Evolutionary conservation across 106 monocot genomes (phyloP).

Genomic region (Alisma plantagoaquatica): DNA sequence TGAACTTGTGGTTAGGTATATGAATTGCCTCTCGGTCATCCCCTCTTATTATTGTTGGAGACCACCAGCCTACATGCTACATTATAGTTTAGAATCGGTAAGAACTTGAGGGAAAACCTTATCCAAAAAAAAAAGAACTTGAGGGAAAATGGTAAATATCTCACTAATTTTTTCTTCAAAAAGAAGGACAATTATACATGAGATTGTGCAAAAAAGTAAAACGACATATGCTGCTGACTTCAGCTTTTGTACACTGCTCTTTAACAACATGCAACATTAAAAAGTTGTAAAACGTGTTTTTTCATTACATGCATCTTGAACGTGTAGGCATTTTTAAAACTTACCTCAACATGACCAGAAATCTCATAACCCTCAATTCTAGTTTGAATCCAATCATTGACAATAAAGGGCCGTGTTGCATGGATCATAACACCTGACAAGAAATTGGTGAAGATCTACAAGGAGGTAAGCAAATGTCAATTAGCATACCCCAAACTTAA

Average conservation of each 20-base stretch:
- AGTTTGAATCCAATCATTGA: slow-evolving; percentile 95
- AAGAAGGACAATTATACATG: not conserved
- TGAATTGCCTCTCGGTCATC: slow-evolving; percentile 96
- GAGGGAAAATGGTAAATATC: not conserved
- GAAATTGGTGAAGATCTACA: slow-evolving; percentile 98
- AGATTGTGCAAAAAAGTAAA: no score
- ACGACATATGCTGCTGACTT: no score
- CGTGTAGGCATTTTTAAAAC: slow-evolving; percentile 6
- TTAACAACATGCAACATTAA: no score
- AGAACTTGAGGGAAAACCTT: not conserved
- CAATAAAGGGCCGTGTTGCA: slow-evolving; percentile 89
- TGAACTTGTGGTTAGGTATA: slow-evolving; percentile 98
- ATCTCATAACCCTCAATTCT: slow-evolving; percentile 94
- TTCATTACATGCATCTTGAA: not conserved
- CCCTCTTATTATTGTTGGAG: slow-evolving; percentile 93
- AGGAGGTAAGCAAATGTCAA: not conserved
- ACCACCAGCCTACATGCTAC: slow-evolving; percentile 96
- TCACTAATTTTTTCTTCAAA: not conserved
- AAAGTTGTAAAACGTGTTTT: not conserved
- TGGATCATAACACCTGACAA: slow-evolving; percentile 97
- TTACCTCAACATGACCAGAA: slow-evolving; percentile 95
- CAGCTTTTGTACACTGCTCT: no score
- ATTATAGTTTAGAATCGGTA: not conserved
- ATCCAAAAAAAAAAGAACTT: not conserved
- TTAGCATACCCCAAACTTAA: not conserved